Conservation (phyloP, 164 flowering plant species). For the Houttuynia cordata region DNA sequence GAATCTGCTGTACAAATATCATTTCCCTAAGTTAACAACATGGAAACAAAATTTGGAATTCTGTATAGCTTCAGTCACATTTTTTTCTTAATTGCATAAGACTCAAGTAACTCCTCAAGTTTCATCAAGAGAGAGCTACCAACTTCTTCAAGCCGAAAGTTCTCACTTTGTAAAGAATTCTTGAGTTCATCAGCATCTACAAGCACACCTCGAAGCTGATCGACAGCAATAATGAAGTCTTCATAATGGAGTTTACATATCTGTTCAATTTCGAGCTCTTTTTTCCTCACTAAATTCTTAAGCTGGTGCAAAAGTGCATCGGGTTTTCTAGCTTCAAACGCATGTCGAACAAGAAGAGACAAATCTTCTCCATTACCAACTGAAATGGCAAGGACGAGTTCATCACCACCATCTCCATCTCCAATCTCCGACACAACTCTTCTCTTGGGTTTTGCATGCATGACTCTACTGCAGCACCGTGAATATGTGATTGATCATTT, state of each 20-base stretch:
- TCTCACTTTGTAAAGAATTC: constrained; percentile 58
- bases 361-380: constrained; percentile 81
- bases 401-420: constrained; percentile 56
- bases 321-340: constrained; percentile 75
- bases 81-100: constrained; percentile 58
- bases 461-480: constrained; percentile 1
- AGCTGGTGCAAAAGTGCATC: constrained; percentile 72
- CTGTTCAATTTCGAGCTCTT: constrained; percentile 92
- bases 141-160: constrained; percentile 65
- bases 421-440: constrained; percentile 57
- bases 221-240: constrained; percentile 86
- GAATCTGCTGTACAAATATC: too few species aligned
- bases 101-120: constrained; percentile 77
- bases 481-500: too few species aligned
- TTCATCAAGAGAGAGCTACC: constrained; percentile 54
- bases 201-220: constrained; percentile 87
- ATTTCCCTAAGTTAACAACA: constrained; percentile 58
- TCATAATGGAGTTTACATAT: constrained; percentile 86
- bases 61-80: constrained; percentile 62
- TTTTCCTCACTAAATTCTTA: constrained; percentile 58
- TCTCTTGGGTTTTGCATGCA: constrained; percentile 63
- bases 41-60: constrained; percentile 51
- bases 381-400: constrained; percentile 52
- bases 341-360: constrained; percentile 68
- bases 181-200: constrained; percentile 94